phyloP scores from a whole-genome alignment of 768 basidiomycete genomes.

The Rhizopogon rudus region DNA sequence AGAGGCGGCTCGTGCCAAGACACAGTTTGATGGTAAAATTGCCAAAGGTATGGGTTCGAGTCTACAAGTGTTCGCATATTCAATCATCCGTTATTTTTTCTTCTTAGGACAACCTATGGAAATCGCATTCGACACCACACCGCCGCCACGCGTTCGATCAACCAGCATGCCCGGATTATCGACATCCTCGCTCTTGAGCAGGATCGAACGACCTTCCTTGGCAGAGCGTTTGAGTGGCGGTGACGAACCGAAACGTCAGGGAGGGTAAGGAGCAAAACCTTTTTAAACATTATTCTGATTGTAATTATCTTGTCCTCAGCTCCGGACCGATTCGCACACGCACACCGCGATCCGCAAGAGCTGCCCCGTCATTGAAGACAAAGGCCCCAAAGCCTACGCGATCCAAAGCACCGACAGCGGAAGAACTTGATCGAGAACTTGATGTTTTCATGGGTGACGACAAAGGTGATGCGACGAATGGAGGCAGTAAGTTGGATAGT shows the following conservation, averaged over 20 bases:
- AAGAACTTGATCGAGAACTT: slow-evolving; percentile 83
- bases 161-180: slow-evolving; percentile 36
- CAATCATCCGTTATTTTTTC: neutral
- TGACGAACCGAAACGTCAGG: slow-evolving; percentile 21
- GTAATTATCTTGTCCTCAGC: slow-evolving; percentile 2
- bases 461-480: slow-evolving; percentile 16
- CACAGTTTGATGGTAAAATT: slow-evolving; percentile 79
- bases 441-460: slow-evolving; percentile 81
- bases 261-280: slow-evolving; percentile 11
- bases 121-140: slow-evolving; percentile 53
- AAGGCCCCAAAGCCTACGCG: slow-evolving; percentile 27
- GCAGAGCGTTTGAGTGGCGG: slow-evolving; percentile 57
- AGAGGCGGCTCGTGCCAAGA: slow-evolving; percentile 81
- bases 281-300: neutral
- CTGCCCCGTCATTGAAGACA: slow-evolving; percentile 8
- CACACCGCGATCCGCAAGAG: slow-evolving; percentile 20
- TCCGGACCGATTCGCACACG: slow-evolving; percentile 42
- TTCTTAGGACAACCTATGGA: slow-evolving; percentile 73
- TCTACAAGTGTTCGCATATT: neutral
- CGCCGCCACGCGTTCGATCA: slow-evolving; percentile 41
- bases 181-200: slow-evolving; percentile 62
- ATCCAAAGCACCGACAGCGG: slow-evolving; percentile 66
- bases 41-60: slow-evolving; percentile 62
- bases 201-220: slow-evolving; percentile 73
- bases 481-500: slow-evolving; percentile 12